Evolutionary conservation across 306 rosid genomes (phyloP), one percentile per base, ranked within the genome.

Genomic region (Castanea sativa): DNA sequence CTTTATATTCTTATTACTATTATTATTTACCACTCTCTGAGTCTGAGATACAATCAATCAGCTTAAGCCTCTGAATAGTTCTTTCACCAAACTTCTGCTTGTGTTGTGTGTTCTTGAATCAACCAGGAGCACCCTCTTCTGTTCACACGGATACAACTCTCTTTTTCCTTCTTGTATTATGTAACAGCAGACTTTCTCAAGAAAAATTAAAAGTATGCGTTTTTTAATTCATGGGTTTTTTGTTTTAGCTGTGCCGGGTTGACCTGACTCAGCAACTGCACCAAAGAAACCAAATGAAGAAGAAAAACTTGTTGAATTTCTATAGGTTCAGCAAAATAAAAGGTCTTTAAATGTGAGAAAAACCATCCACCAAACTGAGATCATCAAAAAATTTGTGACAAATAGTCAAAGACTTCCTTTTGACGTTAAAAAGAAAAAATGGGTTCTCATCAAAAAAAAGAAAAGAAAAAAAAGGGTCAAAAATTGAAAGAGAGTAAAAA

Each of bases 91-190:
- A 19, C 41, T 35, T 10, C 45, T 1, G 72, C 16, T 4, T 49
- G 4, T 78, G 38, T 82, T 63, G 53, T 63, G 49, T 23, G 76
- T 74, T 30, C 73, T 29, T 56, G 58, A 77, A 76, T 67, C 78
- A 69, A 59, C 71, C 55, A 68, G 75, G 41, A 78, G 25, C 79
- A 61, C 15, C 4, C 23, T 55, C 45, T 41, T 8, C 0, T 41
- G 45, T 8, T 41, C 72, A 20, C 52, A 30, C 5, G 58, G 8
- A 41, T 41, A 14, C 71, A 55, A 12, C 0, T 15, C 71, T 53
- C 16, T 43, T 71, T 20, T 9, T 19, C 19, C 51, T 57, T 78
- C 3, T 67, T 76, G 78, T 69, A 69, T 70, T 56, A 41, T 41
- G 45, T 41, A 8, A 7, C 45, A 41, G 45, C 76, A 78, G 69